Evolutionary conservation across 108 stramenopile species (phyloP).

Genomic region (Poteriospumella lacustris): DNA sequence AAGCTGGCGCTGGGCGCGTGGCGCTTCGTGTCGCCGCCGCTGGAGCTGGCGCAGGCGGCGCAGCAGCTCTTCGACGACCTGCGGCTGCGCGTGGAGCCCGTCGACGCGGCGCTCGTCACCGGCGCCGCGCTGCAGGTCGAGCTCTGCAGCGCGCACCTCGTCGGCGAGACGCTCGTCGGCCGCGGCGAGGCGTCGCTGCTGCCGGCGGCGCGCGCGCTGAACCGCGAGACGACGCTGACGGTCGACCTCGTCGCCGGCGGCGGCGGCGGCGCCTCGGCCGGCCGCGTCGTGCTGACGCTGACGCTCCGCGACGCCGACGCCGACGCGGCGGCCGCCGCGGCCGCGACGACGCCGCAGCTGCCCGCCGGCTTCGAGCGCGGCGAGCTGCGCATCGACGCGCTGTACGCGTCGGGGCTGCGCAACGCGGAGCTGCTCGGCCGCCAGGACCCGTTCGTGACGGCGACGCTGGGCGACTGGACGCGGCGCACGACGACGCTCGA

Average conservation of each 20-base stretch:
- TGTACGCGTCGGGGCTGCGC: no score
- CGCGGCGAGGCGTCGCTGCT: neutral
- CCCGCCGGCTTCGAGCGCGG: neutral
- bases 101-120: neutral
- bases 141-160: neutral
- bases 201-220: neutral
- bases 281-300: neutral
- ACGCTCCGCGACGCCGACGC: neutral
- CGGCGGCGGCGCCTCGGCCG: neutral
- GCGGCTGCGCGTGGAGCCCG: neutral
- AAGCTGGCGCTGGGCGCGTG: no score
- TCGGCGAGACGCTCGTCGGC: neutral
- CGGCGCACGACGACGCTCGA: neutral
- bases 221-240: no score
- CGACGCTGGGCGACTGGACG: neutral
- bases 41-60: neutral
- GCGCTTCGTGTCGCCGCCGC: no score
- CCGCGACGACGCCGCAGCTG: neutral
- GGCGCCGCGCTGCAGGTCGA: neutral
- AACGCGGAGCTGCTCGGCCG: neutral
- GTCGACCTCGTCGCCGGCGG: neutral
- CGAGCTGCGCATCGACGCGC: neutral
- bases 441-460: neutral
- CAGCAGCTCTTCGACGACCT: neutral
- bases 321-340: neutral